Percentiles rank a stretch among this genome's conserved stretches.
phyloP scores from a whole-genome alignment of 75 land plant genomes.

The Pseudotsuga menziesii region DNA sequence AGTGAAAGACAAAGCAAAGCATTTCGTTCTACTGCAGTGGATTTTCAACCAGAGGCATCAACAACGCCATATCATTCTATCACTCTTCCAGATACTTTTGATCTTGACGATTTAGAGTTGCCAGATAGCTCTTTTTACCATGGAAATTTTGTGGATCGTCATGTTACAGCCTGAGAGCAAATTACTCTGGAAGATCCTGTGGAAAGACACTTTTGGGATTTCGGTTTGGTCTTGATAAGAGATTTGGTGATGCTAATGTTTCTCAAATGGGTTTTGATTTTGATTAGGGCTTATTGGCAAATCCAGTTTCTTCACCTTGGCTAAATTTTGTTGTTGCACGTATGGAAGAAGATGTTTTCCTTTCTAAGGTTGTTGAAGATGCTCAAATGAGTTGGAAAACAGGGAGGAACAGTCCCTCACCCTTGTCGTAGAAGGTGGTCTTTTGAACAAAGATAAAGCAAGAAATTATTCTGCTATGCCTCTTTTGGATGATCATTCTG shows the following conservation, averaged over 20 bases:
- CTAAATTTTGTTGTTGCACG: slow-evolving; percentile 14
- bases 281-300: slow-evolving; percentile 66
- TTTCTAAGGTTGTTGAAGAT: neutral
- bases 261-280: slow-evolving; percentile 65
- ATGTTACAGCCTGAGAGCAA: slow-evolving; percentile 86
- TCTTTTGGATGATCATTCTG: neutral
- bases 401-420: neutral
- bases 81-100: slow-evolving; percentile 96
- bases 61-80: slow-evolving; percentile 98
- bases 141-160: slow-evolving; percentile 89
- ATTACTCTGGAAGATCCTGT: slow-evolving; percentile 91
- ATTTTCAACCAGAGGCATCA: slow-evolving; percentile 97
- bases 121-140: slow-evolving; percentile 55
- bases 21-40: slow-evolving; percentile 90
- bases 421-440: neutral
- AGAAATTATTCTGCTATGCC: slow-evolving; percentile 4
- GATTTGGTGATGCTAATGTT: slow-evolving; percentile 81
- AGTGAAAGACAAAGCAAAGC: slow-evolving; percentile 98
- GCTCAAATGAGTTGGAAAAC: slow-evolving; percentile 1
- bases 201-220: slow-evolving; percentile 55
- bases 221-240: slow-evolving; percentile 74
- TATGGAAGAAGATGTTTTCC: slow-evolving; percentile 9
- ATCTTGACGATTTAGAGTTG: slow-evolving; percentile 96
- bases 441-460: neutral
- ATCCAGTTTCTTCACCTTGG: slow-evolving; percentile 24